Base-by-base conservation (phyloP, 768 basidiomycete species). In the Coprinopsis cinerea region DNA sequence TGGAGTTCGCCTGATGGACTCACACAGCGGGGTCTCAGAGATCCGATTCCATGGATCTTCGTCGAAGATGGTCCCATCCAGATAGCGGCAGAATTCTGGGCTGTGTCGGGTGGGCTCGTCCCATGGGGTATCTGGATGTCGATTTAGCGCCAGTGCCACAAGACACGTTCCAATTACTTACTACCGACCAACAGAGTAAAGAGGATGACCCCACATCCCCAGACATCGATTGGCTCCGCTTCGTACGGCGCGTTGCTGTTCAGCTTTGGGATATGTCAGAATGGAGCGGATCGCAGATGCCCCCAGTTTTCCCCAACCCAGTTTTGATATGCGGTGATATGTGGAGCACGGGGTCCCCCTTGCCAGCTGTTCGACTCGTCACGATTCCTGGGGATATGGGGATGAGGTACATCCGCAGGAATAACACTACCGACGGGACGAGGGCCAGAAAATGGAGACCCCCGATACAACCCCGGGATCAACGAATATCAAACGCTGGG, bases 181-280 rank as follows among this genome's bases (percentile, higher is more conserved):
- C 95, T 98, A 41, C 96, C 96, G 6, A 78, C 84, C 0, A 98
- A 72, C 40, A 99, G 70, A 0, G 95, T 89, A 62, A 89, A 98
- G 0, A 99, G 70, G 40, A 99, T 95, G 23, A 98, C 88, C 0
- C 96, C 96, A 35, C 90, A 79, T 0, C 92, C 92, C 96, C 96
- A 99, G 7, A 91, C 82, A 62, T 99, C 96, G 20, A 98, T 79
- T 0, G 96, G 93, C 51, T 96, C 92, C 1, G 93, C 96, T 13
- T 81, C 65, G 66, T 98, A 99, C 0, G 88, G 77, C 9, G 63
- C 70, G 2, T 81, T 72, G 2, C 69, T 69, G 28, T 82, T 83
- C 26, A 95, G 65, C 92, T 94, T 32, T 32, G 49, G 2, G 26
- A 5, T 6, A 32, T 13, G 22, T 11, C n/a, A 47, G 5, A 20